Evolutionary conservation across 495 filamentous ascomycete genomes (phyloP), one percentile per base, ranked within the genome.

Genomic region (Aspergillus nidulans): DNA sequence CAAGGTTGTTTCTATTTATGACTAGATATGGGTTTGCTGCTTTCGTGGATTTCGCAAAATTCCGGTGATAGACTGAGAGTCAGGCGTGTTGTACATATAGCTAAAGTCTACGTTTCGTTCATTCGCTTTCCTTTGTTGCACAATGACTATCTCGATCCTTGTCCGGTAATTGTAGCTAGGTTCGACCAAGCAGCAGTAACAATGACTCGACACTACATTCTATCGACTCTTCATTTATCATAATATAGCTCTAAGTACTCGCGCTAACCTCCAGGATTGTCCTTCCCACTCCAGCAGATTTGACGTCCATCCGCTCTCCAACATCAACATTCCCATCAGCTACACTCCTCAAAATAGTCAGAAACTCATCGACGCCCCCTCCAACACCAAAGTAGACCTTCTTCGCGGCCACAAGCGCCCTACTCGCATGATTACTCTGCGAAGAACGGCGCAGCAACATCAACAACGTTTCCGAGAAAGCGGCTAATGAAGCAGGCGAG

Each of bases 341-440:
- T 24, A 78, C 72, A 19, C 67, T 75, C 50, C 74, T 68, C 53
- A 90, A 73, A 56, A 80, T 79, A 26, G 78, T 70, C 47, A 91
- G 77, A 65, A 98, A 96, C 63, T 92, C 91, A 67, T 92, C 87
- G 39, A 98, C 82, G 18, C 91, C 90, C 18, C 94, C 94, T 2
- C 94, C 94, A 51, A 98, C 94, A 4, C 94, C 94, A 64, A 98
- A 98, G 68, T 98, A 98, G 2, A 97, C 83, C 69, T 84, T 83
- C 74, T 98, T 98, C 2, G 94, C 94, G 4, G 85, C 94, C 1
- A 98, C 77, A n/a, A 96, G 68, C 6, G 90, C 90, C 52, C 77
- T 81, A 26, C 80, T 81, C 34, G 67, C 24, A 47, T 55, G 52
- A 13, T n/a, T 6, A 34, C 30, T 6, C 30, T 12, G n/a, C 5